phyloP scores from a whole-genome alignment of 192 early-diverging fungal genomes.

The Umbelopsis sp. region DNA sequence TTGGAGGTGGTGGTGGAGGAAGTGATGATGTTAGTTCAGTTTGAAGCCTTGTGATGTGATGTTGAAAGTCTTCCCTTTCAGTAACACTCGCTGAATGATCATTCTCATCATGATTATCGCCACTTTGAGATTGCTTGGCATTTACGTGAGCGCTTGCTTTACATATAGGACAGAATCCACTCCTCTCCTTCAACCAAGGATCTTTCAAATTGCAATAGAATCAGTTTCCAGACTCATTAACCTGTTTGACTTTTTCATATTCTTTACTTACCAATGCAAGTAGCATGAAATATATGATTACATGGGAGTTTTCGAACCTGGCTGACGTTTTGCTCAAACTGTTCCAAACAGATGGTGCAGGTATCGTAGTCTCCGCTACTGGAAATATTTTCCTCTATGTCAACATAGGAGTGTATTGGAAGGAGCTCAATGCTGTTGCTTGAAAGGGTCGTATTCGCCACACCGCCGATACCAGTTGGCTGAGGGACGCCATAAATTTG shows the following conservation, averaged over 20 bases:
- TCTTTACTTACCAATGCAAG: background rate
- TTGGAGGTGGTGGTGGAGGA: background rate
- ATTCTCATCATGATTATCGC: background rate
- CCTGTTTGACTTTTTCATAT: background rate
- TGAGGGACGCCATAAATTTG: no score
- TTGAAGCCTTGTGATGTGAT: background rate
- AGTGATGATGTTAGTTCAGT: background rate
- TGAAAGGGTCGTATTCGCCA: background rate
- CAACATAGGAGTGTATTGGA: background rate
- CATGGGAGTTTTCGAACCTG: slow-evolving; percentile 5
- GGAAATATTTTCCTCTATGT: background rate
- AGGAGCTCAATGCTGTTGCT: background rate
- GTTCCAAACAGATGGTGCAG: background rate
- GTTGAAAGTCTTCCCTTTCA: background rate
- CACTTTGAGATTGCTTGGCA: background rate
- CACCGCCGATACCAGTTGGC: no score
- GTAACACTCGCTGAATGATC: background rate
- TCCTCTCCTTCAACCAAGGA: background rate
- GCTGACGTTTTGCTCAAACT: background rate
- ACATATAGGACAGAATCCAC: background rate
- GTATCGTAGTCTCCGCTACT: background rate
- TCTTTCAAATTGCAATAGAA: background rate
- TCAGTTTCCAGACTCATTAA: background rate
- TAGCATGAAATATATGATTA: background rate
- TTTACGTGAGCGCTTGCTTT: background rate